Conservation (phyloP, 768 basidiomycete species). For the Trametes sanguinea region DNA sequence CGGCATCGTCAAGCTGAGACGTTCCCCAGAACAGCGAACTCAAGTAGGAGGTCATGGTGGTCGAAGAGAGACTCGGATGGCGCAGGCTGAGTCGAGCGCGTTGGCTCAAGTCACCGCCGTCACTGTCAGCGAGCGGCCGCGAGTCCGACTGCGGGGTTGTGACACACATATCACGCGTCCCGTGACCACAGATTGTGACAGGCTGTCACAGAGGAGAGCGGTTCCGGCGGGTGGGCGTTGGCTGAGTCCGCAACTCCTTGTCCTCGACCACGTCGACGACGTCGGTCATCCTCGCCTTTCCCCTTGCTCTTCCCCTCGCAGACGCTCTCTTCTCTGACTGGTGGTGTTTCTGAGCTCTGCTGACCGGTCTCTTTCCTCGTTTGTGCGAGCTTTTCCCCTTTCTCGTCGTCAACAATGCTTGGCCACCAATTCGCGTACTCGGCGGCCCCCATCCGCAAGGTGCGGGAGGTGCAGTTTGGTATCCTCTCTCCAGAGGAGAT, state of each 20-base stretch:
- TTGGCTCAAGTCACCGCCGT: slow-evolving; percentile 15
- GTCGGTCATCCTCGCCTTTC: slow-evolving; percentile 12
- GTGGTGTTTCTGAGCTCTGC: slow-evolving; percentile 19
- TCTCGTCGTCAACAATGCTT: slow-evolving; percentile 53
- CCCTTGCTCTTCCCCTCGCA: background rate
- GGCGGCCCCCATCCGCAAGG: slow-evolving; percentile 91
- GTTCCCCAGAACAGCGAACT: slow-evolving; percentile 79
- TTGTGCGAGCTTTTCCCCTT: slow-evolving; percentile 15
- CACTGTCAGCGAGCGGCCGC: slow-evolving; percentile 1
- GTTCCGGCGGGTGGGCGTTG: slow-evolving; percentile 29
- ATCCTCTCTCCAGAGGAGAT: slow-evolving; percentile 99
- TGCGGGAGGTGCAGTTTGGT: slow-evolving; percentile 98
- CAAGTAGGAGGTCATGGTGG: slow-evolving; percentile 54
- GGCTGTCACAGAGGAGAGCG: slow-evolving; percentile 15
- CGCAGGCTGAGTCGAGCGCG: slow-evolving; percentile 16
- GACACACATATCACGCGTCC: background rate
- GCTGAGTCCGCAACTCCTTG: slow-evolving; percentile 35
- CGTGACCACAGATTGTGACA: slow-evolving; percentile 10
- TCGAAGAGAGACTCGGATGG: slow-evolving; percentile 9
- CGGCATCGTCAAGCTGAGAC: slow-evolving; percentile 78
- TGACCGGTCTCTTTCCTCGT: slow-evolving; percentile 18
- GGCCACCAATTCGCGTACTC: slow-evolving; percentile 92
- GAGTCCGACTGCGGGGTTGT: slow-evolving; percentile 14
- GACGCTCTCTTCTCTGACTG: slow-evolving; percentile 13
- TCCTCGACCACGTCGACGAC: slow-evolving; percentile 28